Percentiles rank a stretch among this genome's conserved stretches.
Conservation (phyloP, 2,329 filamentous ascomycete species). For the Paramyrothecium roridum region DNA sequence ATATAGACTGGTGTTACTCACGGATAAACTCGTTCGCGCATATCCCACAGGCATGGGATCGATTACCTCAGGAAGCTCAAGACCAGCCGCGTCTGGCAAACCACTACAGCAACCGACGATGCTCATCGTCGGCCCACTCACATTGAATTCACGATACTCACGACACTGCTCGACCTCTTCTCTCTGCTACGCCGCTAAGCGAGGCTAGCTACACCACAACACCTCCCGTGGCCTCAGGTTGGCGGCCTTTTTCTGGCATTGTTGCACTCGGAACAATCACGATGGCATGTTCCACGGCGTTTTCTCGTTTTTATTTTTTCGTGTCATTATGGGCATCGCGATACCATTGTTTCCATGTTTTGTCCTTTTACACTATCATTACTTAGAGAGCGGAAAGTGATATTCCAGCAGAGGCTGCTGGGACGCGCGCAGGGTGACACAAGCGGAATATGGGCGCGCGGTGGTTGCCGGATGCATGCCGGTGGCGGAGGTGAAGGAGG, state of each 20-base stretch:
- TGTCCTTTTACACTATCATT: not conserved
- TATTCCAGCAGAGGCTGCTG: not conserved
- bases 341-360: not conserved
- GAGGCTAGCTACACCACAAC: too few relatives aligned
- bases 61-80: not conserved
- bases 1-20: not conserved
- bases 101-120: not conserved
- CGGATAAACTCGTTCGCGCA: not conserved
- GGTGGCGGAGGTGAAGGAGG: conserved; percentile 2
- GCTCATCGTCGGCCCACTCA: too few relatives aligned
- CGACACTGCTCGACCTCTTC: too few relatives aligned
- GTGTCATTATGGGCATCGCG: not conserved
- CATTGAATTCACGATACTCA: too few relatives aligned
- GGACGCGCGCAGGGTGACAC: too few relatives aligned
- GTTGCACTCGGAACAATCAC: not conserved
- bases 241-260: too few relatives aligned
- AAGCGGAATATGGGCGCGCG: too few relatives aligned
- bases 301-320: not conserved
- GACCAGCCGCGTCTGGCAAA: not conserved
- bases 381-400: conserved; percentile 5
- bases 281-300: not conserved
- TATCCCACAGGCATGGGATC: not conserved
- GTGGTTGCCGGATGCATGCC: too few relatives aligned
- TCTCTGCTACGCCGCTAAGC: too few relatives aligned
- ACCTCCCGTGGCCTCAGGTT: too few relatives aligned